Evolutionary conservation across 441 rosid species (phyloP).

Genomic region (Mallotus japonicus): DNA sequence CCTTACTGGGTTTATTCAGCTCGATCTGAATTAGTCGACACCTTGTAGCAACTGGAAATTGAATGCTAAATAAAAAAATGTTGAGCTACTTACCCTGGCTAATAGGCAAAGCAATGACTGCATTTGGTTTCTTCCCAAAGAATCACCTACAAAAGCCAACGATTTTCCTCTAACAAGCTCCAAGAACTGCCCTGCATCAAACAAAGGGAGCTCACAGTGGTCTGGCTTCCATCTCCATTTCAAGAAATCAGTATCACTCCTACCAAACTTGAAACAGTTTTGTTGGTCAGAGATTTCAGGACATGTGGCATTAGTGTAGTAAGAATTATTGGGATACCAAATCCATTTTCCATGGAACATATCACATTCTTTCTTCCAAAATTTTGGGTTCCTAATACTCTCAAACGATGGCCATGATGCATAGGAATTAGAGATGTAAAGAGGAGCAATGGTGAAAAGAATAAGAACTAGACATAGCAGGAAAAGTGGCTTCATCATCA

Average conservation of each 20-base stretch:
- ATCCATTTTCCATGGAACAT: conserved; percentile 75
- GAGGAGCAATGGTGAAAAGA: conserved; percentile 51
- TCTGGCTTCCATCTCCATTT: conserved; percentile 86
- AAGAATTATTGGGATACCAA: conserved; percentile 53
- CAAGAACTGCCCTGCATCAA: conserved; percentile 61
- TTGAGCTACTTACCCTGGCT: conserved; percentile 51
- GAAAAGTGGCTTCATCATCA: too few relatives aligned
- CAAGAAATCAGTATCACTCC: conserved; percentile 71
- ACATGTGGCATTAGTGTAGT: conserved; percentile 73
- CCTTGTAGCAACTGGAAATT: too few relatives aligned
- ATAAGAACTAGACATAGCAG: conserved; percentile 8
- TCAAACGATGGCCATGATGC: conserved; percentile 32
- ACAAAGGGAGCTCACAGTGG: conserved; percentile 66
- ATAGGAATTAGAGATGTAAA: conserved; percentile 42
- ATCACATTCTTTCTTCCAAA: conserved; percentile 38
- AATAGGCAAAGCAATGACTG: conserved; percentile 85
- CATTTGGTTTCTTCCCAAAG: conserved; percentile 88
- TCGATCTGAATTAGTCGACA: too few relatives aligned
- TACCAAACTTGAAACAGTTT: conserved; percentile 79
- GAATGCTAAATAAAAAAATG: too few relatives aligned
- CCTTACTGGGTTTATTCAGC: too few relatives aligned
- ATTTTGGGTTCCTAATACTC: neutral
- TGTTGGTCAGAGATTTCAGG: conserved; percentile 82
- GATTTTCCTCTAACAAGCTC: conserved; percentile 54
- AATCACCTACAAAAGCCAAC: conserved; percentile 86